phyloP scores from a whole-genome alignment of 768 basidiomycete species.

The Lyophyllum decastes region DNA sequence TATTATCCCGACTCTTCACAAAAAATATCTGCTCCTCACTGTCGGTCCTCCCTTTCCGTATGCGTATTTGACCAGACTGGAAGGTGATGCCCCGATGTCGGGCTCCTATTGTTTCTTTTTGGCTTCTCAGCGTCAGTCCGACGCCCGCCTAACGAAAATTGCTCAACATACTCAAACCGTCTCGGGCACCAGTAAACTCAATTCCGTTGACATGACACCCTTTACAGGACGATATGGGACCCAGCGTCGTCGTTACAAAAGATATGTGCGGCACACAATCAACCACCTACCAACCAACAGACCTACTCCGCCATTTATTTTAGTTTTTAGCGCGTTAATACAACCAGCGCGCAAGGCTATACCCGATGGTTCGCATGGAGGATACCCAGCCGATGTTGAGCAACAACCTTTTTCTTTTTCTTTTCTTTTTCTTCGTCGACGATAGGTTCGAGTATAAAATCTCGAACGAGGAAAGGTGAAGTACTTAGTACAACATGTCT shows the following conservation, averaged over 20 bases:
- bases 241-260: constrained; percentile 48
- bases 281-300: constrained; percentile 50
- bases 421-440: constrained; percentile 42
- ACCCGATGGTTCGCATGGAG: constrained; percentile 38
- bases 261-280: constrained; percentile 46
- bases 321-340: constrained; percentile 40
- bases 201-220: constrained; percentile 59
- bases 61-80: constrained; percentile 34
- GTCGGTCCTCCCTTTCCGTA: constrained; percentile 39
- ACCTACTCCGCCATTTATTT: constrained; percentile 38
- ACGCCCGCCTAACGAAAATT: constrained; percentile 25
- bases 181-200: constrained; percentile 36
- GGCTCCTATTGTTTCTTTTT: constrained; percentile 55
- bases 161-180: constrained; percentile 38
- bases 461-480: constrained; percentile 29
- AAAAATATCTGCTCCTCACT: constrained; percentile 24
- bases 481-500: constrained; percentile 40
- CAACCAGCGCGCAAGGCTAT: constrained; percentile 40
- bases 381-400: constrained; percentile 40
- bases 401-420: constrained; percentile 46
- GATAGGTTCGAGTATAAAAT: constrained; percentile 47
- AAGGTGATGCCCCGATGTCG: constrained; percentile 40
- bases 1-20: constrained; percentile 36
- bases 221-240: constrained; percentile 39
- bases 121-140: constrained; percentile 32